Evolutionary conservation across 2,329 filamentous ascomycete genomes (phyloP).

Genomic region (Paraphoma chrysanthemicola): DNA sequence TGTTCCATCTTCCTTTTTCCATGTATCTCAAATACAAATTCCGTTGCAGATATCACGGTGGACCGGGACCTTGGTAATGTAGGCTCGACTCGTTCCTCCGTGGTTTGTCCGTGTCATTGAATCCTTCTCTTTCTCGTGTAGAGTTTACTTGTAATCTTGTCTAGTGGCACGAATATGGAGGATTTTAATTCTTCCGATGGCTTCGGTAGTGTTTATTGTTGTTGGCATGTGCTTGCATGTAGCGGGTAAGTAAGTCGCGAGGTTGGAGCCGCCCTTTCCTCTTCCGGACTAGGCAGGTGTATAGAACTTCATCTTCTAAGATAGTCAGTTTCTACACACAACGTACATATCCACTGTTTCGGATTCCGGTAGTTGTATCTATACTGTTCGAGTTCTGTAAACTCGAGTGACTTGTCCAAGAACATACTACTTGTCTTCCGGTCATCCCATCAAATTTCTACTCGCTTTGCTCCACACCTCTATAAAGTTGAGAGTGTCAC

Average conservation of each 20-base stretch:
- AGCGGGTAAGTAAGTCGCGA: not conserved
- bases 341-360: not conserved
- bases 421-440: too few relatives aligned
- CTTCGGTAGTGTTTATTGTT: too few relatives aligned
- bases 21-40: not conserved
- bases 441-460: too few relatives aligned
- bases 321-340: not conserved
- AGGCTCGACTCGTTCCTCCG: not conserved
- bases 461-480: too few relatives aligned
- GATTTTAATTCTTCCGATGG: too few relatives aligned
- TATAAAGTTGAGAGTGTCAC: too few relatives aligned
- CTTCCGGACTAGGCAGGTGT: not conserved
- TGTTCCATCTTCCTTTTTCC: conserved; percentile 26
- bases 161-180: too few relatives aligned
- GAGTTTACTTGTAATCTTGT: not conserved
- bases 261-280: not conserved
- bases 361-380: too few relatives aligned
- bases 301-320: not conserved
- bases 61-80: too few relatives aligned
- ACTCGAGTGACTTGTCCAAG: too few relatives aligned
- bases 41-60: not conserved
- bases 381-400: too few relatives aligned
- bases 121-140: not conserved
- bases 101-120: conserved; percentile 10
- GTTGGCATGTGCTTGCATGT: too few relatives aligned